phyloP scores from a whole-genome alignment of 768 basidiomycete genomes.

The Lentinula aciculospora region DNA sequence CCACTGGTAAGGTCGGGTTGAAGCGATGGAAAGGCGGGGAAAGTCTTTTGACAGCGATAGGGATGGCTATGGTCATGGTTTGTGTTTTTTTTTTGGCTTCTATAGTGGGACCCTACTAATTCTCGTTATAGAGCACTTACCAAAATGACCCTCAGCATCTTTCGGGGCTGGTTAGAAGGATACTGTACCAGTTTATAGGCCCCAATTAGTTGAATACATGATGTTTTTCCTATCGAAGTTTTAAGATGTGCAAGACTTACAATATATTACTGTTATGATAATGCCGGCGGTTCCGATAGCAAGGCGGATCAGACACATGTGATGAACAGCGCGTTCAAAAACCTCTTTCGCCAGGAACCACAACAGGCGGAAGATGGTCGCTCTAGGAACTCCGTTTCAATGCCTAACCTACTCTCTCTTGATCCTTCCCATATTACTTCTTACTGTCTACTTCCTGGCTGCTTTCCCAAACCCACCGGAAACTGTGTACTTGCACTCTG shows the following conservation, averaged over 20 bases:
- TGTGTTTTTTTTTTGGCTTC: constrained; percentile 16
- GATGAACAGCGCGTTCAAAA: background rate
- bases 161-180: constrained; percentile 71
- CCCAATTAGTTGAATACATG: too few relatives aligned
- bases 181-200: constrained; percentile 87
- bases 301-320: background rate
- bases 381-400: constrained; percentile 2
- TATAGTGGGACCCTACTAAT: background rate
- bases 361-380: constrained; percentile 3
- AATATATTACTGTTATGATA: too few relatives aligned
- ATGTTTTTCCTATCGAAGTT: too few relatives aligned
- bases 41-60: constrained; percentile 62
- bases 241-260: too few relatives aligned
- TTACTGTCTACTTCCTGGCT: constrained; percentile 56
- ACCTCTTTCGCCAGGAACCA: background rate
- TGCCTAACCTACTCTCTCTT: constrained; percentile 48
- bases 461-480: constrained; percentile 60
- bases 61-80: constrained; percentile 92
- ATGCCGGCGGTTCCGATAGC: background rate
- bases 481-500: constrained; percentile 44
- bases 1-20: constrained; percentile 67
- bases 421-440: constrained; percentile 53
- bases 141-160: constrained; percentile 78
- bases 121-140: constrained; percentile 57
- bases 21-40: constrained; percentile 67